Percentiles rank a stretch among this genome's conserved stretches.
These are phyloP conservation scores for Immersiella caudata DNA, from an alignment of 495 filamentous ascomycete species.

Conservation along the genomic window DNA sequence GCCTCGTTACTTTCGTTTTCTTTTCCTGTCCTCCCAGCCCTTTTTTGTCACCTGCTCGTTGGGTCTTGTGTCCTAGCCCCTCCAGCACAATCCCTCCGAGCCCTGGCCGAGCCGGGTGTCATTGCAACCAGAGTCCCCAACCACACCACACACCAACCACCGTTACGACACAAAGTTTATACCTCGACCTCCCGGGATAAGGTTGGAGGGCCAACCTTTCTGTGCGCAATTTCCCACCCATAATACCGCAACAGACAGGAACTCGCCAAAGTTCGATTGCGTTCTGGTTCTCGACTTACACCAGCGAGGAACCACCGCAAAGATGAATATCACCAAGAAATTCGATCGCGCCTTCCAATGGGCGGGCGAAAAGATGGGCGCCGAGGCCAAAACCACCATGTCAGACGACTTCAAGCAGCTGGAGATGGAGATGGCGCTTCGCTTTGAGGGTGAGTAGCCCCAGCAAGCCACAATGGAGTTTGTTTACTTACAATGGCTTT, in stretches of 20 bases:
- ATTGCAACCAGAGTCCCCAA: slow-evolving; percentile 1
- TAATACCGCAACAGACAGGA: neutral
- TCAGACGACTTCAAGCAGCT: slow-evolving; percentile 93
- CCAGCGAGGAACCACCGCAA: slow-evolving; percentile 21
- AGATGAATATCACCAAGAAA: slow-evolving; percentile 94
- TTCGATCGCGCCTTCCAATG: slow-evolving; percentile 97
- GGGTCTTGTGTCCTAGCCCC: neutral
- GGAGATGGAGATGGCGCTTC: slow-evolving; percentile 89
- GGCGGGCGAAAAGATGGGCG: slow-evolving; percentile 96
- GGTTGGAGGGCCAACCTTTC: slow-evolving; percentile 3
- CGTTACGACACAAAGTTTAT: slow-evolving; percentile 18
- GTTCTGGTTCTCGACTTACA: neutral
- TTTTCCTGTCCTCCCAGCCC: neutral
- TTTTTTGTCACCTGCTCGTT: neutral
- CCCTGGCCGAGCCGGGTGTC: slow-evolving; percentile 4
- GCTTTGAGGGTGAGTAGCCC: slow-evolving; percentile 75
- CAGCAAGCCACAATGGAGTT: neutral
- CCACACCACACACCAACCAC: neutral
- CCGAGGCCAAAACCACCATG: slow-evolving; percentile 83
- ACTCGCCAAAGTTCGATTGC: neutral
- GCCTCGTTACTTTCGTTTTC: slow-evolving; percentile 15
- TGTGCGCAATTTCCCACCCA: neutral
- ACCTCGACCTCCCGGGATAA: neutral
- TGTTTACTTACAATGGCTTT: slow-evolving; percentile 20
- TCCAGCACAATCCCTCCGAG: slow-evolving; percentile 12